phyloP scores from a whole-genome alignment of 208 protist species.

The Angomonas deanei region DNA sequence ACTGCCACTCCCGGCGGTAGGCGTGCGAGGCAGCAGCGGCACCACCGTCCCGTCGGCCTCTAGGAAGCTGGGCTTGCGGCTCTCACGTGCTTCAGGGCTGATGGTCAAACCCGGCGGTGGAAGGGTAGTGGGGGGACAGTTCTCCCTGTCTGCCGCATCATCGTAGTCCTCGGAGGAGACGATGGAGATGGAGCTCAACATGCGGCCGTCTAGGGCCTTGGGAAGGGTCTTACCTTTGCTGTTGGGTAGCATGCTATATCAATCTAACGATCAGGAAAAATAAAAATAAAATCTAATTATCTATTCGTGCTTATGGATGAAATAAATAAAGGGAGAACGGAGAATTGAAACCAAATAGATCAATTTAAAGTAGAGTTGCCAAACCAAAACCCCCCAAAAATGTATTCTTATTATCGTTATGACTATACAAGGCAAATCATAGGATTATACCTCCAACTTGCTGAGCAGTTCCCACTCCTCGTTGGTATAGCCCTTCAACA shows the following conservation, averaged over 20 bases:
- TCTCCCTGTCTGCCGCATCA: neutral
- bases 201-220: neutral
- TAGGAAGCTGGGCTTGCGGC: conserved; percentile 3
- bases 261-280: too few relatives aligned
- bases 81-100: neutral
- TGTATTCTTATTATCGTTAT: neutral
- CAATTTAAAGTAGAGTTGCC: neutral
- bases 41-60: conserved; percentile 6
- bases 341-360: neutral
- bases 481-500: conserved; percentile 42
- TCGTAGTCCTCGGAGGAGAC: conserved; percentile 4
- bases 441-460: conserved; percentile 18
- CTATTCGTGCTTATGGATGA: too few relatives aligned
- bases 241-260: neutral
- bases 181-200: conserved; percentile 2
- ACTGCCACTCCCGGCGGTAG: neutral
- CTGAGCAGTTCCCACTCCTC: conserved; percentile 52
- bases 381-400: too few relatives aligned
- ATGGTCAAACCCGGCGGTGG: neutral
- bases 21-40: neutral
- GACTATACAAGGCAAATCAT: too few relatives aligned
- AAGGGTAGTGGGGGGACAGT: neutral
- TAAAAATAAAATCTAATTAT: neutral
- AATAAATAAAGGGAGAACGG: neutral
- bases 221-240: neutral